Conservation (phyloP, 2,329 filamentous ascomycete species). For the Penicillium glabrum region DNA sequence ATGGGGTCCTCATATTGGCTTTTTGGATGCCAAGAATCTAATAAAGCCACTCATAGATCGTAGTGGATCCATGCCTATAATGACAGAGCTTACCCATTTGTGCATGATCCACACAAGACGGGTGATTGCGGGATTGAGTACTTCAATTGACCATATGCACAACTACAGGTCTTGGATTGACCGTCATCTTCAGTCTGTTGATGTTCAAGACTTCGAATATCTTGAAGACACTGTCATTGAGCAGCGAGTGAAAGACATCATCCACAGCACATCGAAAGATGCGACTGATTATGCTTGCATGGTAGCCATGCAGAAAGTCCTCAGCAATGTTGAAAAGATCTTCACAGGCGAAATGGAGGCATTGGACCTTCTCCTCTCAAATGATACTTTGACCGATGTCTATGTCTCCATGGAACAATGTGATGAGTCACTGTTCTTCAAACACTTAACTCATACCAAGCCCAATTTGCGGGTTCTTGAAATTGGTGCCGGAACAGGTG, state of each 20-base stretch:
- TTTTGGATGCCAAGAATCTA: constrained; percentile 6
- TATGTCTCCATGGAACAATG: neutral
- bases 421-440: neutral
- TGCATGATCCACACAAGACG: neutral
- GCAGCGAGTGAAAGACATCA: neutral
- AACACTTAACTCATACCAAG: neutral
- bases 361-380: constrained; percentile 4
- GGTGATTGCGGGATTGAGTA: neutral
- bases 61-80: neutral
- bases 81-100: constrained; percentile 4
- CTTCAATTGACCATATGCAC: neutral
- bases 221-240: neutral
- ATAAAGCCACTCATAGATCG: constrained; percentile 9
- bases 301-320: neutral
- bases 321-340: constrained; percentile 1
- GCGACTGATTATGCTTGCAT: constrained; percentile 1
- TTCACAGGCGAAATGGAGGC: constrained; percentile 8
- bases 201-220: neutral
- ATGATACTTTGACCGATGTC: neutral
- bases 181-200: neutral
- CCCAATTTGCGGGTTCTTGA: neutral
- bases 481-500: constrained; percentile 11
- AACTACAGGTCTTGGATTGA: neutral
- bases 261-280: neutral
- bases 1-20: constrained; percentile 15